Evolutionary conservation across 495 filamentous ascomycete genomes (phyloP), one percentile per base, ranked within the genome.

Genomic region (Annulohypoxylon bovei): DNA sequence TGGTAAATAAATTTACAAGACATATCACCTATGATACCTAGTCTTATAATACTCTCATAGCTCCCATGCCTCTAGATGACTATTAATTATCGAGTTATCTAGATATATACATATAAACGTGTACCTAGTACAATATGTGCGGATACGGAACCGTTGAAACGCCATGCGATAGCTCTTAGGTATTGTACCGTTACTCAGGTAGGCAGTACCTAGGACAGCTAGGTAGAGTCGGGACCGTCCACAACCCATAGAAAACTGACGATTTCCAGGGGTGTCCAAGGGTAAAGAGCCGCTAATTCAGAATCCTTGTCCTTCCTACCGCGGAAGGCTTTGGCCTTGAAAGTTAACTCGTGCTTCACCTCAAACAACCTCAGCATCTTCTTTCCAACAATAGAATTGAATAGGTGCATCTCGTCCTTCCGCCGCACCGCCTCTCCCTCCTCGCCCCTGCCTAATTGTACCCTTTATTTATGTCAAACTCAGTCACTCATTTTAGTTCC

Each of bases 401-500:
- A 54, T 54, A 42, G 53, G 67, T 65, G 60, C 61, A 39, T 25
- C 12, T 40, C 30, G 16, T 39, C 49, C 54, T 59, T 57, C 42
- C 55, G 16, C 16, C 18, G 35, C 46, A 39, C 49, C 14, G 47
- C 46, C 58, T 55, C 32, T 60, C 46, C 1, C 11, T 35, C 37
- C 44, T 53, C 14, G n/a, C 53, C 25, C 46, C 44, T 52, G 18
- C 52, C 20, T 25, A 16, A 25, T 55, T 4, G 16, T 35, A n/a
- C 14, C 54, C 11, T 32, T 42, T 32, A 33, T 54, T 63, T 30
- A 56, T 52, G 49, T 50, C 37, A 58, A 69, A 20, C 65, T 65
- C 61, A 73, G 70, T 60, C 71, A 42, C 52, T 67, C 65, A 35
- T 74, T 74, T 58, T 32, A 64, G 23, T 40, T 18, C n/a, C 39